Percentiles rank a stretch among this genome's conserved stretches.
These are phyloP conservation scores for Cladosporium austrohemisphaericum DNA, from an alignment of 2,329 filamentous ascomycete genomes.

Conservation along the genomic window DNA sequence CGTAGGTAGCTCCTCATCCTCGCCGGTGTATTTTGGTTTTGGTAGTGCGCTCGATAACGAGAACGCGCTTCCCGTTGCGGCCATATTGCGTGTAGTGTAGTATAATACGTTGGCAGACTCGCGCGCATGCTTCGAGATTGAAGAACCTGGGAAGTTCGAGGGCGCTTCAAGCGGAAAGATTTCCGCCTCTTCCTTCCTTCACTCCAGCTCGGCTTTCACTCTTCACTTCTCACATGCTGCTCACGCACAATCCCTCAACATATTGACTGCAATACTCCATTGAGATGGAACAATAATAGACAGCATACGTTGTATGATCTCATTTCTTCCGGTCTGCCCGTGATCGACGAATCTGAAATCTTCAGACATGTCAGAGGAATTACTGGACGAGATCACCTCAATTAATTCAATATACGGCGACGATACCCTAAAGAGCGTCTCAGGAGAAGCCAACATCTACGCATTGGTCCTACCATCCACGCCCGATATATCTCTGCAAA, in stretches of 20 bases:
- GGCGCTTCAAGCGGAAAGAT: background rate
- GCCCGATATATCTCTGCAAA: constrained; percentile 49
- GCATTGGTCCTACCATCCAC: constrained; percentile 65
- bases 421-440: constrained; percentile 50
- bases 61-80: constrained; percentile 11
- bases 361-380: constrained; percentile 37
- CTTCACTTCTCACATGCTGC: background rate
- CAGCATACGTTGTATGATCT: background rate
- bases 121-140: background rate
- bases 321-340: background rate
- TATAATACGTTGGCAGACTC: background rate
- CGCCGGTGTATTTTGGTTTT: constrained; percentile 85
- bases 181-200: background rate
- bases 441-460: constrained; percentile 40
- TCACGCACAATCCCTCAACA: background rate
- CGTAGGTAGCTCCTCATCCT: constrained; percentile 74
- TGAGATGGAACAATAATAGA: background rate
- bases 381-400: constrained; percentile 71
- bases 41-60: constrained; percentile 78
- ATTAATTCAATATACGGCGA: constrained; percentile 82
- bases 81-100: background rate
- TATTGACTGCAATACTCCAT: background rate
- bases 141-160: constrained; percentile 9
- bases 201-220: background rate
- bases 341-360: too few relatives aligned